Evolutionary conservation across 2,329 filamentous ascomycete genomes (phyloP), one percentile per base, ranked within the genome.

Genomic region (Talaromyces albobiverticillius): DNA sequence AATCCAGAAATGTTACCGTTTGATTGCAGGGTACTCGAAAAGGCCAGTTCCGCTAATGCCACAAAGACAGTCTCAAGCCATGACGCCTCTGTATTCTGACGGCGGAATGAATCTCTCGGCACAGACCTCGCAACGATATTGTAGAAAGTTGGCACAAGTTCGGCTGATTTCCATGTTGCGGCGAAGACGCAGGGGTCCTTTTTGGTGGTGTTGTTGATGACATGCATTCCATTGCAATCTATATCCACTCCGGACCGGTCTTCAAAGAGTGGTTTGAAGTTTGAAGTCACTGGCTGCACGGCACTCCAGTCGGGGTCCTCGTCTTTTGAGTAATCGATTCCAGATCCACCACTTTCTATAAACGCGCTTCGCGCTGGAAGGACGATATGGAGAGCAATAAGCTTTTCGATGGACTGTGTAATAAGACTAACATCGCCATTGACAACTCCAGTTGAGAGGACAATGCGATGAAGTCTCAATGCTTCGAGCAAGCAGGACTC

Each of bases 41-140:
- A 75, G 9, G 69, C 67, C 40, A 71, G 60, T 54, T 76, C 69
- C 7, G 70, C 67, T 41, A 78, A 64, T 26, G 67, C 66, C 22
- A 72, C 68, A 52, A 80, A 79, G n/a, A 79, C 64, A 2, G 70
- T 71, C 61, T 79, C 76, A 47, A 82, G 61, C 78, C 78, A 81
- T 13, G 71, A 67, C 36, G 73, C 73, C 61, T 81, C 79, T 22
- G 71, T 64, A 7, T 70, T 71, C 59, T 76, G 71, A 34, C 72
- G 66, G 42, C 68, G 67, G 43, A 75, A 75, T 10, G 71, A 70
- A 53, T 73, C 68, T 53, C 74, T 67, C 16, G 73, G 74, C 14
- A 79, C 68, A 32, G 74, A 74, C 32, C 74, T 71, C 22, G 75
- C 71, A 3, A 76, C 74, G 54, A 77, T 70, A 50, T 77, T 72